A percentile compares a stretch with the other conserved stretches of the same genome.
Conservation (phyloP, 2,329 filamentous ascomycete genomes). For the Fusarium lateritium region DNA sequence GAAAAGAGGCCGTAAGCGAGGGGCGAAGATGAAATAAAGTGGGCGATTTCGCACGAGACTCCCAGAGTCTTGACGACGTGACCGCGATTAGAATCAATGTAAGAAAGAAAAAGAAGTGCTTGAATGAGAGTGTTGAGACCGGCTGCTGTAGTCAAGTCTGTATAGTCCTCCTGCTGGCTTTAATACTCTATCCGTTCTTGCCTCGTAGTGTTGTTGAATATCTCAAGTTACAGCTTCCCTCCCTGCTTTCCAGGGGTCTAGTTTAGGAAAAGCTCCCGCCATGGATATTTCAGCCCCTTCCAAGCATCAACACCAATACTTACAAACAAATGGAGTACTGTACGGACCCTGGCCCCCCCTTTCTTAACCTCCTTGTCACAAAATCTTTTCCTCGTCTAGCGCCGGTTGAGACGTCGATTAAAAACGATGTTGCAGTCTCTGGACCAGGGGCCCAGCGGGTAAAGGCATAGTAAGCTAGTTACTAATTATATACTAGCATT, state of each 20-base stretch:
- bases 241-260: slow-evolving; percentile 25
- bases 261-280: slow-evolving; percentile 24
- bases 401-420: slow-evolving; percentile 36
- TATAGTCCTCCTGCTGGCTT: slow-evolving; percentile 30
- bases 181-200: slow-evolving; percentile 36
- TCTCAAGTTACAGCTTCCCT: slow-evolving; percentile 35
- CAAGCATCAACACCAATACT: not conserved
- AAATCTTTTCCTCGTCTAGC: slow-evolving; percentile 30
- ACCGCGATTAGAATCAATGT: slow-evolving; percentile 34
- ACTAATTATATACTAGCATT: no score
- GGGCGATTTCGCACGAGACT: slow-evolving; percentile 36
- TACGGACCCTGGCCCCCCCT: slow-evolving; percentile 34
- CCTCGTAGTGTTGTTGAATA: slow-evolving; percentile 16
- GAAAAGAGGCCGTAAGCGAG: slow-evolving; percentile 38
- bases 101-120: slow-evolving; percentile 12
- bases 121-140: slow-evolving; percentile 40
- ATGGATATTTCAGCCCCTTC: slow-evolving; percentile 23
- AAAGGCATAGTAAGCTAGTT: not conserved
- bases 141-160: slow-evolving; percentile 31
- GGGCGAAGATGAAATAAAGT: slow-evolving; percentile 30
- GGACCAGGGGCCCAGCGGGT: slow-evolving; percentile 12
- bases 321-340: slow-evolving; percentile 2
- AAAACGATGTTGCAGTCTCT: slow-evolving; percentile 36
- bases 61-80: slow-evolving; percentile 33
- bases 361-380: slow-evolving; percentile 30